Conservation (phyloP, 192 early-diverging fungal species). For the Linnemannia schmuckeri region DNA sequence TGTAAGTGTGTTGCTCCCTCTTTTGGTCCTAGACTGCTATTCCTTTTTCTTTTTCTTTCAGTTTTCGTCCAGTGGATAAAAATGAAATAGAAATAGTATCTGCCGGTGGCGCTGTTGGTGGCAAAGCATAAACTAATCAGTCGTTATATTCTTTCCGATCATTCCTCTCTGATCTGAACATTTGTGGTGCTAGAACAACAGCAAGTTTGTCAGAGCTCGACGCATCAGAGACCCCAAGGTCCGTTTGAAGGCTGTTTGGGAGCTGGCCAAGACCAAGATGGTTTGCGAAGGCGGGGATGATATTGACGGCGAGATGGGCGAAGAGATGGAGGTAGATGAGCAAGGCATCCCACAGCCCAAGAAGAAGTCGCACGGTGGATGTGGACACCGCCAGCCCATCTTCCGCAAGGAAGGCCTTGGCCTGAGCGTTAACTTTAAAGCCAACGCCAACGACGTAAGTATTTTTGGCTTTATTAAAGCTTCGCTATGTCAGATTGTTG, state of each 20-base stretch:
- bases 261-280: conserved; percentile 85
- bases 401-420: conserved; percentile 87
- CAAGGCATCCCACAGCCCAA: conserved; percentile 60
- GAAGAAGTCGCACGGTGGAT: conserved; percentile 84
- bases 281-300: conserved; percentile 85
- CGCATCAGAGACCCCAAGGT: conserved; percentile 76
- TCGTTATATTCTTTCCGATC: neutral
- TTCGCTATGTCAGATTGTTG: conserved; percentile 25
- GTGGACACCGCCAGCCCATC: conserved; percentile 86
- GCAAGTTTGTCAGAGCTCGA: conserved; percentile 74
- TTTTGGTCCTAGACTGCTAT: neutral
- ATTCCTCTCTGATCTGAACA: neutral
- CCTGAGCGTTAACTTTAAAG: conserved; percentile 68
- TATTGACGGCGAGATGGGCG: conserved; percentile 66
- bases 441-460: conserved; percentile 51
- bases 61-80: neutral
- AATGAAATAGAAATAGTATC: neutral
- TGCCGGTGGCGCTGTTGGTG: neutral
- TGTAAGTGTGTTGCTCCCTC: conserved; percentile 52
- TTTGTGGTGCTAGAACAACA: conserved; percentile 65
- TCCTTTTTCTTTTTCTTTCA: neutral
- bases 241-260: conserved; percentile 89
- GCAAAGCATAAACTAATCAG: neutral
- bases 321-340: conserved; percentile 59
- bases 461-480: neutral